phyloP scores from a whole-genome alignment of 2,329 filamentous ascomycete genomes.

The Aspergillus puulaauensis region DNA sequence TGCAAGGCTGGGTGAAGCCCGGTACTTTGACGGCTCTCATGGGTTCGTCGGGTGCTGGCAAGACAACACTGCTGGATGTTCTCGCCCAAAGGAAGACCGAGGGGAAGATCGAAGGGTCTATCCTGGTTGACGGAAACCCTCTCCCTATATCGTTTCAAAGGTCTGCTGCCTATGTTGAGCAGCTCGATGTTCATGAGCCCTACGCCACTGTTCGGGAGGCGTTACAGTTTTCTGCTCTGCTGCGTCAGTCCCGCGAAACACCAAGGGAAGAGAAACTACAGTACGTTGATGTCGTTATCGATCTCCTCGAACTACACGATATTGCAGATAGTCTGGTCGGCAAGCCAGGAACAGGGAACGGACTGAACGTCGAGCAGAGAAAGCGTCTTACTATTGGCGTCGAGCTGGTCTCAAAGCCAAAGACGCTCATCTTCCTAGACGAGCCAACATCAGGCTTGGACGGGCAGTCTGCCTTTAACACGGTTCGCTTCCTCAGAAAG shows the following conservation, averaged over 20 bases:
- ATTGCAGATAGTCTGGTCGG: conserved; percentile 62
- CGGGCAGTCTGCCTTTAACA: conserved; percentile 63
- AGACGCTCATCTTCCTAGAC: conserved; percentile 65
- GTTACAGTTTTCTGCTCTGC: conserved; percentile 62
- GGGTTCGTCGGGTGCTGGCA: conserved; percentile 74
- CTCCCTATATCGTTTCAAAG: conserved; percentile 62
- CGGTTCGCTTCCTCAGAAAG: conserved; percentile 64
- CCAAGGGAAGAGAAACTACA: conserved; percentile 58
- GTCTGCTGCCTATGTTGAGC: conserved; percentile 65
- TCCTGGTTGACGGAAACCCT: conserved; percentile 63
- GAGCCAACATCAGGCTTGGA: conserved; percentile 69
- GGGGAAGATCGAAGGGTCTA: conserved; percentile 60
- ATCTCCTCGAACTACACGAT: conserved; percentile 60
- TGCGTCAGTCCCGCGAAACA: conserved; percentile 54
- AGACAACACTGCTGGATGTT: conserved; percentile 70
- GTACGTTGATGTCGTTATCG: conserved; percentile 63
- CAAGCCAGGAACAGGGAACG: conserved; percentile 26
- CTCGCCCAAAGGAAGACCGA: conserved; percentile 66
- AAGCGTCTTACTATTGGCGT: conserved; percentile 70
- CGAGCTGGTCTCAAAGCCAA: conserved; percentile 66
- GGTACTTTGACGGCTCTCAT: conserved; percentile 74
- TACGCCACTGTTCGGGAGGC: conserved; percentile 65
- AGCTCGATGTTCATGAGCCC: conserved; percentile 66
- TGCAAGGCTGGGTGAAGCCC: conserved; percentile 73
- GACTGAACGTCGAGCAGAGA: conserved; percentile 61